Evolutionary conservation across 768 basidiomycete species (phyloP), one percentile per base, ranked within the genome.

Genomic region (Russula sp.): DNA sequence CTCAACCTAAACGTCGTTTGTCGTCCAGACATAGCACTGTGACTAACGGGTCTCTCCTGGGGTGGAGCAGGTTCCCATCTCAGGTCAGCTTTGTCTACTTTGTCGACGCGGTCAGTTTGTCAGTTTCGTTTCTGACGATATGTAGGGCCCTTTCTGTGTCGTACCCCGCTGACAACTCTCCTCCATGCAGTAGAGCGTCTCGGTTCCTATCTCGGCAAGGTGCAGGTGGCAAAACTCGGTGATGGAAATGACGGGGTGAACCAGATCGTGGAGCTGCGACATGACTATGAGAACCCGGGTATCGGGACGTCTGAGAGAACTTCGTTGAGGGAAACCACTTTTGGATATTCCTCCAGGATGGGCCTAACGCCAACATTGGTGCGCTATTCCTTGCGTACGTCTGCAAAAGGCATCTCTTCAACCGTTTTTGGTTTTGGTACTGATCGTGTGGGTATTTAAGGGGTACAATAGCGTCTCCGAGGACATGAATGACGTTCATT

Each of bases 211-310:
- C 57, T 73, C 22, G 79, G 76, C 1, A 69, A 50, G 47, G 72
- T 70, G 22, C 77, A 72, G 70, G 68, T 70, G 1, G 81, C 79
- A 5, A 76, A 82, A 66, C 74, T 82, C 0, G 80, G 81, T 0
- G 81, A 82, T 51, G 79, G 80, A 0, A 72, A 79, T 31, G 78
- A 77, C 13, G 74, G 68, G 61, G 74, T 77, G 54, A 75, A 79
- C 58, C 78, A 81, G 65, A 77, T 1, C 1, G 2, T 27, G 22
- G 78, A 79, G 66, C 70, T 81, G 51, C 76, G 80, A 47, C 68
- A 79, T 65, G 79, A 80, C 61, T 80, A 74, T 55, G 78, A 74
- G 60, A 59, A 57, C 37, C n/a, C 72, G 2, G 59, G 35, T 4
- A 2, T 73, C 3, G 80, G 80, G 18, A 78, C 81, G 0, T 82